Base-by-base conservation (phyloP, 257 asterid species). In the Solanum tarijense region DNA sequence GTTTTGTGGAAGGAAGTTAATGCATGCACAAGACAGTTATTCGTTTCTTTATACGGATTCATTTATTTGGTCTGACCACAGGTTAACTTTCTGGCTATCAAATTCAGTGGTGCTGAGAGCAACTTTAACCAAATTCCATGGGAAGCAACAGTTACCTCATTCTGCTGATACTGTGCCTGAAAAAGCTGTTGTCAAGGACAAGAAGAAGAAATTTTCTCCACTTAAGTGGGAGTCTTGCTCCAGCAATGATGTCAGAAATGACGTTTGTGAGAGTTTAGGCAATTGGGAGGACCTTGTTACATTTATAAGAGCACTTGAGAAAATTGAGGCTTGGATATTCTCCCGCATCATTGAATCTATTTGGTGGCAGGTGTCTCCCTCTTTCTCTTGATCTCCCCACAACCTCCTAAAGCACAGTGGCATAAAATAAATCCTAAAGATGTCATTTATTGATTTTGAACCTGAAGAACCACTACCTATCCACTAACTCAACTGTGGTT, bases 41-140 rank as follows among this genome's bases (percentile, higher is more conserved):
- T 75, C 31, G 43, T 68, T 68, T 55, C 31, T 38, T 55, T 13
- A 83, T 52, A 73, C 65, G 84, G 27, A 89, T 73, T 27, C 81
- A 48, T 20, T 32, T 75, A 75, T 31, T 46, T 83, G 29, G n/a
- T 21, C 83, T 87, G 89, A 84, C 34, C 83, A 71, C 94, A 97
- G 99, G 96, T 88, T 97, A 93, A 96, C 96, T 68, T 97, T 96
- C 90, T 97, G 99, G 99, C 86, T 96, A 86, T 96, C 99, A 5
- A 97, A 97, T 92, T 88, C 97, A 16, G 93, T 96, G 88, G 92
- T 95, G 98, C 89, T 96, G 95, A 95, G 99, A 92, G 95, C 96
- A 89, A 93, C 93, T 23, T 86, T 97, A 87, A 94, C 91, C 88
- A 92, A 91, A 91, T 91, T 90, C 48, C 88, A 89, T 85, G 92